Base-by-base conservation (phyloP, 139 green algal genomes). In the Eudorina sp. region DNA sequence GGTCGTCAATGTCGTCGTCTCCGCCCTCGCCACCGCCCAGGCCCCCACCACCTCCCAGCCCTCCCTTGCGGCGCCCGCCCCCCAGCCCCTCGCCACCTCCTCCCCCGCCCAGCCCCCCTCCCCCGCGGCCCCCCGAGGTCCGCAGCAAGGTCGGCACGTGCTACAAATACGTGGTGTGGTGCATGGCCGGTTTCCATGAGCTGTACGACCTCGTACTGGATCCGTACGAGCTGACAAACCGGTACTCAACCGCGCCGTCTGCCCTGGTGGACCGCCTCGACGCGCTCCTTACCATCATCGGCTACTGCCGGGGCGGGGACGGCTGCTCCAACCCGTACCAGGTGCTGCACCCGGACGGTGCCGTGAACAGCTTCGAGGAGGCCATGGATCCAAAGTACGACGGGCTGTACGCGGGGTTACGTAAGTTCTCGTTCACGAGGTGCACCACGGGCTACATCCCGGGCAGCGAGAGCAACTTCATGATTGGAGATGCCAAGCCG, bases 161-260 rank as follows among this genome's bases (percentile, higher is more conserved):
- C 81, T 88, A 88, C 81, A 88, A 88, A 31, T 88, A 88, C 64
- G 64, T 69, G n/a, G 64, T 88, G n/a, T 82, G 82, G 82, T 88
- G 83, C 66, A 73, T 77, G 43, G 66, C 29, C 41, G 46, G 51
- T 9, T 70, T 66, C 66, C 29, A 13, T 19, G 83, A 88, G 66
- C 83, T 88, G 83, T 88, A 88, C 83, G 83, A 88, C 48, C 83
- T 88, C 48, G 69, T 81, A 9, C 83, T 88, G 68, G 83, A 88
- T 53, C 83, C 83, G 40, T 70, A 77, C 62, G 83, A 88, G 83
- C 68, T 80, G 19, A 31, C 29, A 4, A 83, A 83, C 70, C 46
- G 53, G 36, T 53, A 72, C 77, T 21, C 77, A n/a, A 41, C 53
- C 1, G 77, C 77, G 5, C 77, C 77, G 0, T 2, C 53, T 0